Percentiles rank a stretch among this genome's conserved stretches.
Conservation (phyloP, 768 basidiomycete species). For the Galerina marginata region DNA sequence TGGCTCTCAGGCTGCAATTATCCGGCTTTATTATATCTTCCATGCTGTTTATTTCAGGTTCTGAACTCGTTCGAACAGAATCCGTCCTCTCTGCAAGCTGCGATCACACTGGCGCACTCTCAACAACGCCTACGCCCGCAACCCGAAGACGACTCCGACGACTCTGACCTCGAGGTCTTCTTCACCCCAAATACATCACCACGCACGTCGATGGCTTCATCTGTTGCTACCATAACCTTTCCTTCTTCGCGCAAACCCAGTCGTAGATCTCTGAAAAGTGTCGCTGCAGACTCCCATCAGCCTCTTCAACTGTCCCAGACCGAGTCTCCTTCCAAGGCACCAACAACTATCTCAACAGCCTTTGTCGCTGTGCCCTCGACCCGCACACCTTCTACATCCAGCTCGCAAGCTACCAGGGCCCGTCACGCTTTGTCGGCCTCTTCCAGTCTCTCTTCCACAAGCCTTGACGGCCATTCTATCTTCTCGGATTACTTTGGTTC, state of each 20-base stretch:
- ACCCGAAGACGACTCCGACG: slow-evolving; percentile 20
- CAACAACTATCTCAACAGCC: slow-evolving; percentile 6
- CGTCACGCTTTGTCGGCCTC: slow-evolving; percentile 33
- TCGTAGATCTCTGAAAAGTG: slow-evolving; percentile 25
- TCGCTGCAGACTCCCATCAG: slow-evolving; percentile 13
- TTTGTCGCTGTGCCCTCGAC: slow-evolving; percentile 30
- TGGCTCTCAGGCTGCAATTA: no score
- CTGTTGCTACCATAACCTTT: slow-evolving; percentile 31
- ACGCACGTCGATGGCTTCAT: slow-evolving; percentile 50
- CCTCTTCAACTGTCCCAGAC: slow-evolving; percentile 9
- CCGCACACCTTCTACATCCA: slow-evolving; percentile 28
- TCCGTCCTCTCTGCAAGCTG: background rate
- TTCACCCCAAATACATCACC: slow-evolving; percentile 69
- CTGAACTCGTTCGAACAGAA: background rate
- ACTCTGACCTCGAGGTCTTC: slow-evolving; percentile 52
- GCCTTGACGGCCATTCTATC: slow-evolving; percentile 46
- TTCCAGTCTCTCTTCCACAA: slow-evolving; percentile 38
- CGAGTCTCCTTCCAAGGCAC: background rate
- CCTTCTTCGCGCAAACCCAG: slow-evolving; percentile 30
- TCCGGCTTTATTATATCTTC: no score
- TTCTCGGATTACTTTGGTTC: slow-evolving; percentile 40
- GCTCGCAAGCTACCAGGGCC: slow-evolving; percentile 14
- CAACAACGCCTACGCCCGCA: background rate
- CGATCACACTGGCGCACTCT: background rate
- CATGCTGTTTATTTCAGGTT: no score